Conservation (phyloP, 805 yeast species). For the Lipomyces orientalis region DNA sequence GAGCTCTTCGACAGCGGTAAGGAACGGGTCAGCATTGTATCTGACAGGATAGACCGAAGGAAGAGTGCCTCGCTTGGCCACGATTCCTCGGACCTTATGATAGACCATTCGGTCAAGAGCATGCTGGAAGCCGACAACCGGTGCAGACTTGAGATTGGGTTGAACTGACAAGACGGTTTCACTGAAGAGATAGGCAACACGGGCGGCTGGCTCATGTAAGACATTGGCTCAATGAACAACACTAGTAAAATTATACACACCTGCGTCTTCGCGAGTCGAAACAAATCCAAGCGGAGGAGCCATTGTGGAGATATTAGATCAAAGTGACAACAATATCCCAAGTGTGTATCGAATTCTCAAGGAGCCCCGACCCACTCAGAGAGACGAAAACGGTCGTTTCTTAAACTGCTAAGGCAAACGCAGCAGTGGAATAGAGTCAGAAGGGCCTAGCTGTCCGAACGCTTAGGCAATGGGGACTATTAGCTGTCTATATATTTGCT, state of each 20-base stretch:
- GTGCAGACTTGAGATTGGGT: conserved; percentile 20
- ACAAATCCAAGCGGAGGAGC: conserved; percentile 31
- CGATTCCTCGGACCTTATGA: conserved; percentile 34
- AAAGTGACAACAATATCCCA: background rate
- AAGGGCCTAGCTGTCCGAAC: conserved; percentile 3
- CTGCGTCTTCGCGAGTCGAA: conserved; percentile 34
- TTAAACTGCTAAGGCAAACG: background rate
- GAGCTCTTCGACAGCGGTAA: conserved; percentile 49
- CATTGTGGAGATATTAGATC: conserved; percentile 10
- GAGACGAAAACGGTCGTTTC: background rate
- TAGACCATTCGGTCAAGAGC: conserved; percentile 26
- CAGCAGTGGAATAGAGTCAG: background rate
- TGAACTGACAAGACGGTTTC: conserved; percentile 35
- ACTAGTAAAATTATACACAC: conserved; percentile 17
- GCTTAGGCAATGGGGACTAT: conserved; percentile 4
- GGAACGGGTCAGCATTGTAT: conserved; percentile 61
- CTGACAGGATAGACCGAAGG: conserved; percentile 43
- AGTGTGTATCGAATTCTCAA: conserved; percentile 4
- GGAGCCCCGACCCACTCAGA: background rate
- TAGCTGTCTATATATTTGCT: background rate
- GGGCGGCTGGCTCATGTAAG: conserved; percentile 25
- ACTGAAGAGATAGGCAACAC: conserved; percentile 36
- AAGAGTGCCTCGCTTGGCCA: conserved; percentile 31
- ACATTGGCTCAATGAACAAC: background rate
- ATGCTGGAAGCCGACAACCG: conserved; percentile 27